Base-by-base conservation (phyloP, 2,329 filamentous ascomycete species). In the Penicillium sp. region DNA sequence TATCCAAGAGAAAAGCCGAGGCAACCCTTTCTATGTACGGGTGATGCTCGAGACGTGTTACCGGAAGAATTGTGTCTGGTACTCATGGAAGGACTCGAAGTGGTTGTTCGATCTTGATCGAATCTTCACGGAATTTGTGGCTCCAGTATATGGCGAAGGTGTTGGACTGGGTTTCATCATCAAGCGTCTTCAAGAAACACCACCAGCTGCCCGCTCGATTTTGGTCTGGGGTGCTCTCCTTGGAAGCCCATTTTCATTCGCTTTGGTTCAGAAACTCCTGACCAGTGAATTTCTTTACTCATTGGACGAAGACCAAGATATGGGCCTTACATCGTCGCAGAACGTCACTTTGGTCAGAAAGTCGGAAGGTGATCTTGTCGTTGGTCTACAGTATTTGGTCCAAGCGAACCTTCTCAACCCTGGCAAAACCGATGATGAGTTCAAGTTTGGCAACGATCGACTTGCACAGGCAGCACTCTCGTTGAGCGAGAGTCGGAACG, bases 31-130 rank as follows among this genome's bases (percentile, higher is more conserved):
- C 55, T 93, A 92, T 55, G 84, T 95, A 61, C 76, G 86, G 38
- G 86, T 95, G 64, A 93, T 95, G 76, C 75, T 95, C 3, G 85
- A 85, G 55, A 82, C 84, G 2, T 93, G 86, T 59, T 82, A 94
- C 60, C 79, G 85, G 27, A 92, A 86, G 57, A 82, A 82, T 50
- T 94, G 85, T 60, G 84, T 95, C 33, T 94, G 82, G 77, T 95
- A 94, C 62, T 87, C 88, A 45, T 95, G 92, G 73, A 80, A 80
- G 51, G 78, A 83, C 47, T 85, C 80, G 31, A 74, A 76, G 30
- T 96, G 90, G 90, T 75, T 83, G 30, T 95, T 82, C 58, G 84
- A 93, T 55, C 68, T 95, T 8, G 88, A 95, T 61, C 79, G 77
- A 47, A 78, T 95, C 1, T 95, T 95, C 56, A 80, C 83, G 31